Evolutionary conservation across 2,329 filamentous ascomycete genomes (phyloP), one percentile per base, ranked within the genome.

Genomic region (Pestalotiopsis sp.): DNA sequence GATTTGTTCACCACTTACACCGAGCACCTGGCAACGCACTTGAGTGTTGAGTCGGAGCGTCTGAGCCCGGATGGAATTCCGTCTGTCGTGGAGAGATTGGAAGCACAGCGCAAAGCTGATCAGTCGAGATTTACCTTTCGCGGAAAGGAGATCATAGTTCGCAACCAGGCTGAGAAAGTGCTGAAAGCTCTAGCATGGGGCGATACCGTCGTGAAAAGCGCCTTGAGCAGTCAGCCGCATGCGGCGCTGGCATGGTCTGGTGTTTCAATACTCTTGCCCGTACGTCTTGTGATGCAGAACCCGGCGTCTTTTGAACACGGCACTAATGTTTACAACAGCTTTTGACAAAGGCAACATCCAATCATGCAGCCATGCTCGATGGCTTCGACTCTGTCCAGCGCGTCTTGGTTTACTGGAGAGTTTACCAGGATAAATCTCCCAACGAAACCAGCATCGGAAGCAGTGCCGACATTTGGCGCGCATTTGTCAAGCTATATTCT

Each of bases 191-290:
- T 74, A n/a, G 31, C 71, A 9, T 76, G 70, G 71, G 70, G 70
- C n/a, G 70, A 76, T 52, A 39, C 57, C 3, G 70, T 76, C 38
- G 68, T 76, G 57, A 72, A 72, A 36, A 23, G 60, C 5, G 72
- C 72, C 17, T 25, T 75, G 13, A 75, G 67, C 31, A 64, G 61
- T 25, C 74, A 76, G 59, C 74, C 74, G 12, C 71, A 74, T 61
- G 69, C 73, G 12, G 72, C 73, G 23, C 56, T 77, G 58, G 75
- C 73, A 36, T 76, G 75, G 75, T 71, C 74, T 1, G 75, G 59
- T 12, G 59, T 61, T 14, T 61, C 59, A n/a, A 31, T 61, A 11
- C 59, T 61, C 25, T 25, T 61, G 17, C 59, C 59, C 1, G 59
- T 61, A 36, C 17, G 59, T 61, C 3, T n/a, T 14, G 1, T 59